Evolutionary conservation across 108 stramenopile species (phyloP).

Genomic region (Fistulifera solaris): DNA sequence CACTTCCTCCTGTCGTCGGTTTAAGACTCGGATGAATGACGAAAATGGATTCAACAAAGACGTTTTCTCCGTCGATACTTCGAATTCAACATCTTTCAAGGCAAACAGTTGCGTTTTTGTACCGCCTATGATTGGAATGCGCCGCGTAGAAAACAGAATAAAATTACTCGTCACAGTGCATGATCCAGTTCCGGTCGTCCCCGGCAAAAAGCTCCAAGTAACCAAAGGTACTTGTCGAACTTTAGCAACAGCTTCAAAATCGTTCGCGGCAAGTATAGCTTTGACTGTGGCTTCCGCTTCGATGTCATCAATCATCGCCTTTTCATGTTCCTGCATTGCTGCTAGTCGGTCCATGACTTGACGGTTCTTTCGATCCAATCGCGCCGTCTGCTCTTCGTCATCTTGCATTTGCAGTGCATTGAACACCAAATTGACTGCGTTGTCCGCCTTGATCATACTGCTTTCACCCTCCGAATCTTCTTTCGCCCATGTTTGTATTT

Average conservation of each 20-base stretch:
- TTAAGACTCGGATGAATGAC: conserved; percentile 39
- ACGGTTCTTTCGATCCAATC: conserved; percentile 77
- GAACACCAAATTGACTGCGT: conserved; percentile 44
- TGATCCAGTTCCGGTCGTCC: conserved; percentile 47
- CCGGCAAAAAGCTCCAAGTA: conserved; percentile 52
- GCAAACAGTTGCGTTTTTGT: conserved; percentile 37
- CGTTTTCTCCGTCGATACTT: conserved; percentile 36
- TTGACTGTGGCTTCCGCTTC: conserved; percentile 22
- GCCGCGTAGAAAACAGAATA: conserved; percentile 54
- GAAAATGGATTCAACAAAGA: conserved; percentile 64
- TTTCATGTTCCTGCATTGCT: conserved; percentile 75
- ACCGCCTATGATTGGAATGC: conserved; percentile 65
- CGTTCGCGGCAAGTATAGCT: conserved; percentile 44
- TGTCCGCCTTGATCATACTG: conserved; percentile 22
- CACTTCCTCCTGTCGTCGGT: conserved; percentile 26
- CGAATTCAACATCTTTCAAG: conserved; percentile 53
- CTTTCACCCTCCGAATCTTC: conserved; percentile 9
- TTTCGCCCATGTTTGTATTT: conserved; percentile 26
- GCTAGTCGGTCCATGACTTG: conserved; percentile 87
- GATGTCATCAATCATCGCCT: conserved; percentile 42
- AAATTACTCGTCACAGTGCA: conserved; percentile 56
- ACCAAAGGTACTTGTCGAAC: conserved; percentile 58
- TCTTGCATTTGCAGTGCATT: conserved; percentile 69
- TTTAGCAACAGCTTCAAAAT: conserved; percentile 27
- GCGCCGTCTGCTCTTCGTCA: conserved; percentile 74